Evolutionary conservation across 257 asterid species (phyloP), one percentile per base, ranked within the genome.

Genomic region (Paraleonurus japonicus): DNA sequence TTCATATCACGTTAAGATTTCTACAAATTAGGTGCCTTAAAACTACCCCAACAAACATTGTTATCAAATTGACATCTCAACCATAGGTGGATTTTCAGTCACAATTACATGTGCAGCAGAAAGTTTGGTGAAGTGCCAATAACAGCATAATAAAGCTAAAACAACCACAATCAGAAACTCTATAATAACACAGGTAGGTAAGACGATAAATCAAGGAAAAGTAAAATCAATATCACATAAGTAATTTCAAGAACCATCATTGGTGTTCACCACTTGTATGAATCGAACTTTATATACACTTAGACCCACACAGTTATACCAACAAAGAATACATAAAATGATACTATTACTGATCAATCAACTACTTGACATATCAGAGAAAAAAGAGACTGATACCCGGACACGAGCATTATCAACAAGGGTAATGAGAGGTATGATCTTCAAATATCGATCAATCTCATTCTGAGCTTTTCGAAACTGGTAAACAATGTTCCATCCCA

Each of bases 401-500:
- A 92, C 88, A 71, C 98, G 93, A 77, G 98, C 89, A 82, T 92
- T 92, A 80, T 92, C 94, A 23, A 92, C 98, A 11, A 92, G 90
- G 63, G 96, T 92, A 72, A 92, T 92, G 47, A 92, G 89, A 66
- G 98, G 98, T 59, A 92, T 92, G 85, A 92, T 89, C 96, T 84
- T 87, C 82, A 92, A 80, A 73, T 92, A 92, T 28, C 73, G 88
- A 78, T 92, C 98, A 75, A 92, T 92, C 83, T 92, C 98, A 22
- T 51, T 86, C 80, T 92, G 98, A 71, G 98, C 98, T 76, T 81
- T 89, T 80, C 95, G 75, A 62, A 92, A 92, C 86, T 92, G 98
- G 81, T 92, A 92, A 71, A 92, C 97, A 81, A 92, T 87, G 88
- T 92, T 92, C 97, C 97, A 92, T 12, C 97, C 97, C 97, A 92